Evolutionary conservation across 176 grass and related monocot genomes (phyloP), one percentile per base, ranked within the genome.

Genomic region (Pontederia crassipes): DNA sequence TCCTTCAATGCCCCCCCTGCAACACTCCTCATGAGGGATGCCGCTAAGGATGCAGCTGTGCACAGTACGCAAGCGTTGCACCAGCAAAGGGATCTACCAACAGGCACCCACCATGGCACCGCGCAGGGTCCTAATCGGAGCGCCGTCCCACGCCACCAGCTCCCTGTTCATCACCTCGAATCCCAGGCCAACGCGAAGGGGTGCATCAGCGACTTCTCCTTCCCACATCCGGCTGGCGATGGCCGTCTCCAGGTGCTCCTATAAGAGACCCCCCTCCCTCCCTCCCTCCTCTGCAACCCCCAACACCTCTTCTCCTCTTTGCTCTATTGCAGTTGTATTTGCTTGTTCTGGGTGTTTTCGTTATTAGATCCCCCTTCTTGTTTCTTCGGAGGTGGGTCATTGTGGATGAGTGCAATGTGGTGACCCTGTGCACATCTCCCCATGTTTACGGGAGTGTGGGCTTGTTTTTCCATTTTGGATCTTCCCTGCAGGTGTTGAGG

Each of bases 361-460:
- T 40, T 24, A 24, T 4, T 40, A 40, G 32, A 40, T 40, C 32
- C 61, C 61, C 61, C 61, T 64, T 64, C 61, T 64, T 64, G 46
- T n/a, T 64, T 16, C n/a, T 27, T 56, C 2, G 54, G 16, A 24
- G 16, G 11, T 11, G 26, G 12, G 57, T 59, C 26, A 20, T 13
- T 20, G 17, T 56, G 16, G 45, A 18, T 49, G 61, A 46, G 61
- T 64, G 61, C 61, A 64, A 64, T 64, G 61, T 64, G 61, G 28
- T 14, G 59, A 18, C 32, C 32, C 32, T 60, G 28, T 2, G 6
- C 17, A n/a, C 12, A 28, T 53, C 11, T 8, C 28, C 65, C 65
- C 28, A 54, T 45, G 18, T 18, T n/a, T n/a, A 53, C 26, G 49
- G 15, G 29, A 54, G 68, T 49, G 18, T 16, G 32, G 2, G 32